Conservation (phyloP, 2,329 filamentous ascomycete species). For the Fusarium torulosum region DNA sequence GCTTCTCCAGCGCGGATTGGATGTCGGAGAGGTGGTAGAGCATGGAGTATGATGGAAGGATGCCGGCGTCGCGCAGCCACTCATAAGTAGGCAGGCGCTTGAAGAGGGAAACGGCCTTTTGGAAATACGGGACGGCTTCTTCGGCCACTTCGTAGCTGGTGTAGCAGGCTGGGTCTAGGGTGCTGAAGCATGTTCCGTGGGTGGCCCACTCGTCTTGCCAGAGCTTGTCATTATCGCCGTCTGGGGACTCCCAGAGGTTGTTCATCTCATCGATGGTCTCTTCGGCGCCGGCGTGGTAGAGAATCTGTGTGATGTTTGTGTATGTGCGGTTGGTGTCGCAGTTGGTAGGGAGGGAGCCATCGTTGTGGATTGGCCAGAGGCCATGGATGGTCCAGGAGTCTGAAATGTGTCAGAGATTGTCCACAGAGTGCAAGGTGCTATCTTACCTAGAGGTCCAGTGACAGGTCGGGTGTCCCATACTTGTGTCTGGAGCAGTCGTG, state of each 20-base stretch:
- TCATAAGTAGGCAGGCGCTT: slow-evolving; percentile 20
- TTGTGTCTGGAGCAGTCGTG: slow-evolving; percentile 22
- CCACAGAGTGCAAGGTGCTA: accelerated
- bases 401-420: background rate
- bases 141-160: slow-evolving; percentile 13
- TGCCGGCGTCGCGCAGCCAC: slow-evolving; percentile 24
- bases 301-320: slow-evolving; percentile 29
- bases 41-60: slow-evolving; percentile 23
- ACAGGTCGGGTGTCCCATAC: slow-evolving; percentile 24
- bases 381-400: slow-evolving; percentile 27
- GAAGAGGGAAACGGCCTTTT: slow-evolving; percentile 19
- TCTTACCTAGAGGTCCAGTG: slow-evolving; percentile 17
- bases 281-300: slow-evolving; percentile 22
- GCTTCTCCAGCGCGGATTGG: slow-evolving; percentile 11
- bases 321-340: slow-evolving; percentile 32
- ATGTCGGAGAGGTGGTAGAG: slow-evolving; percentile 20
- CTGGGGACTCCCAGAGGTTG: slow-evolving; percentile 6
- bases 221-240: slow-evolving; percentile 7
- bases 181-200: slow-evolving; percentile 28
- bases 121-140: slow-evolving; percentile 25
- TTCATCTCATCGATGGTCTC: slow-evolving; percentile 12
- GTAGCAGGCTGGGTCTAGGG: slow-evolving; percentile 19
- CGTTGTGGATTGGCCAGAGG: slow-evolving; percentile 14
- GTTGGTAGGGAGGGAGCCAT: slow-evolving; percentile 15
- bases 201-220: slow-evolving; percentile 22